Evolutionary conservation across 768 basidiomycete species (phyloP).

Genomic region (Auriscalpium microsporum): DNA sequence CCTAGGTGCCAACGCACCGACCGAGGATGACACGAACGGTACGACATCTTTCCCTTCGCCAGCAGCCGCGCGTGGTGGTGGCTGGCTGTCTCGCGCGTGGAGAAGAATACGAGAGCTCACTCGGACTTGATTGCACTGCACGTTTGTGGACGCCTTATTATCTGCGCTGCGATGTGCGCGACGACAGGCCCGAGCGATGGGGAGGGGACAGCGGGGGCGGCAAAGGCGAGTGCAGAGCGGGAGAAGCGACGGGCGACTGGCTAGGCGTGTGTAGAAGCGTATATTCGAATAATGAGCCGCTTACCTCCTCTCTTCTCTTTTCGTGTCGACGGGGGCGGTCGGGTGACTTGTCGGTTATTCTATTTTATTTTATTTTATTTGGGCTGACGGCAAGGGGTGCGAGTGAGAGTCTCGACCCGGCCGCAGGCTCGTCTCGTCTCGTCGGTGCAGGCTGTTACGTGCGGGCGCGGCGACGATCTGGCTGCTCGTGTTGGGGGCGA

Average conservation of each 20-base stretch:
- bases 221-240: slow-evolving; percentile 27
- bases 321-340: too few species aligned
- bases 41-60: slow-evolving; percentile 55
- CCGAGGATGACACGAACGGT: slow-evolving; percentile 50
- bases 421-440: too few species aligned
- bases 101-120: slow-evolving; percentile 60
- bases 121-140: slow-evolving; percentile 59
- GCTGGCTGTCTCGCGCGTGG: slow-evolving; percentile 66
- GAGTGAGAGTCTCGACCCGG: too few species aligned
- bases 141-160: slow-evolving; percentile 22
- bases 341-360: too few species aligned
- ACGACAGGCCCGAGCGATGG: not conserved
- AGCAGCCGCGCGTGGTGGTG: slow-evolving; percentile 40
- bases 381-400: too few species aligned
- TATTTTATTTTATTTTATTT: too few species aligned
- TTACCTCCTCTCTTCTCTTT: too few species aligned
- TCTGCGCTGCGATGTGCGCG: slow-evolving; percentile 27
- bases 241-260: slow-evolving; percentile 46
- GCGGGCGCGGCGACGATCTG: not conserved
- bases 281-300: not conserved
- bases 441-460: too few species aligned
- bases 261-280: slow-evolving; percentile 19
- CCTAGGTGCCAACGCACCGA: slow-evolving; percentile 8
- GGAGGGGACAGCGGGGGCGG: not conserved
- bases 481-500: not conserved